Percentiles rank a stretch among this genome's conserved stretches.
Conservation (phyloP, 2,329 filamentous ascomycete species). For the Alternaria panax region DNA sequence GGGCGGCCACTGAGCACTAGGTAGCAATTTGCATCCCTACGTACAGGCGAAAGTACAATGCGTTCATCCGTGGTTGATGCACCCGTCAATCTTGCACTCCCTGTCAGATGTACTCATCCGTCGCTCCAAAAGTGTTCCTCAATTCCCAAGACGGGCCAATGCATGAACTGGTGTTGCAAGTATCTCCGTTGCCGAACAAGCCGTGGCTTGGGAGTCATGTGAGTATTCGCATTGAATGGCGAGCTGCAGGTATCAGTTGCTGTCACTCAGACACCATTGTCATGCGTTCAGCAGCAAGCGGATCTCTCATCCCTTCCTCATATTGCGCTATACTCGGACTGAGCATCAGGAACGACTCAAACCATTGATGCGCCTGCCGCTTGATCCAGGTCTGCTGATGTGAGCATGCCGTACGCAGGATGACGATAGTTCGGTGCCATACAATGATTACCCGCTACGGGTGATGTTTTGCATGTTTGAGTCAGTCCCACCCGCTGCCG, state of each 20-base stretch:
- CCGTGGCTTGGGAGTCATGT: conserved; percentile 4
- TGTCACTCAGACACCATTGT: not conserved
- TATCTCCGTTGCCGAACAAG: not conserved
- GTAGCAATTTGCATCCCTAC: conserved; percentile 19
- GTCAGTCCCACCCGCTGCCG: conserved; percentile 17
- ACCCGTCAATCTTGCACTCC: conserved; percentile 22
- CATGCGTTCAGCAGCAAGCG: conserved; percentile 10
- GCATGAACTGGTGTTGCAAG: conserved; percentile 23
- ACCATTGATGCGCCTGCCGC: conserved; percentile 3
- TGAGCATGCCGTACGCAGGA: conserved; percentile 9
- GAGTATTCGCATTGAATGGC: conserved; percentile 3
- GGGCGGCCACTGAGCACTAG: conserved; percentile 5
- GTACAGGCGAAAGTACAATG: not conserved
- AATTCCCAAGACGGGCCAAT: conserved; percentile 12
- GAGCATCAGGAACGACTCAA: not conserved
- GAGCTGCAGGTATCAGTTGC: not conserved
- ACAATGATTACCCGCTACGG: conserved; percentile 22
- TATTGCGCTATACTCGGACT: not conserved
- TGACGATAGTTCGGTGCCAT: conserved; percentile 7
- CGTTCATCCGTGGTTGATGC: conserved; percentile 14
- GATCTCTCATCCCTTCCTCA: not conserved
- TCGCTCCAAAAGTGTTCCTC: conserved; percentile 15
- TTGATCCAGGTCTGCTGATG: conserved; percentile 5
- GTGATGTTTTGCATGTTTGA: conserved; percentile 29
- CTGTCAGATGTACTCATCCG: conserved; percentile 29